phyloP scores from a whole-genome alignment of 2,329 filamentous ascomycete genomes.

The Neospermospora avenae region DNA sequence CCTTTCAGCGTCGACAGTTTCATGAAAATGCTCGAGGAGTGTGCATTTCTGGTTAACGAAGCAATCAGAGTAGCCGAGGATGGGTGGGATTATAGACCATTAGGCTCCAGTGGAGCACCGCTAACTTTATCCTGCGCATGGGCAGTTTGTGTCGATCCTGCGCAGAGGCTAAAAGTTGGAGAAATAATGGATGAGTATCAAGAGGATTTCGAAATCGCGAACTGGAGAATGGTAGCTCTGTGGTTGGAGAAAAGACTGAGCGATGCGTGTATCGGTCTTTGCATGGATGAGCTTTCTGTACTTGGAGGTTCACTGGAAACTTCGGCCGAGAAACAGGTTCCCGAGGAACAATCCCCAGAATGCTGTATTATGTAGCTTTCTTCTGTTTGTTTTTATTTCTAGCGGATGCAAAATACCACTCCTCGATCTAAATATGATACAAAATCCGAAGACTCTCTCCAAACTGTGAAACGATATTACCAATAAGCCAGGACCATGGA shows the following conservation, averaged over 20 bases:
- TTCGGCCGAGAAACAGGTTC: background rate
- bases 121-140: background rate
- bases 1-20: background rate
- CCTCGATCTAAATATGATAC: background rate
- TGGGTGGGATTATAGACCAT: background rate
- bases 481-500: no score
- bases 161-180: background rate
- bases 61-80: background rate
- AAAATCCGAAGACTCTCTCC: background rate
- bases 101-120: background rate
- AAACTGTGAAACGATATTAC: background rate
- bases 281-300: background rate
- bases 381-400: background rate
- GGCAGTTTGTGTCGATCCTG: background rate
- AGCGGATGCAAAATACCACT: background rate
- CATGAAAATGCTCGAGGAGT: background rate
- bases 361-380: background rate
- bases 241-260: background rate
- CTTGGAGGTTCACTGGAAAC: background rate
- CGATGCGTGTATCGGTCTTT: background rate
- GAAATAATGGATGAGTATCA: slow-evolving; percentile 1
- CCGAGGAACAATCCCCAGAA: background rate
- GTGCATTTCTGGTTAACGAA: background rate
- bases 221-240: background rate
- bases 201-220: background rate